Evolutionary conservation across 2,329 filamentous ascomycete genomes (phyloP).

Genomic region (Thelonectria blattea): DNA sequence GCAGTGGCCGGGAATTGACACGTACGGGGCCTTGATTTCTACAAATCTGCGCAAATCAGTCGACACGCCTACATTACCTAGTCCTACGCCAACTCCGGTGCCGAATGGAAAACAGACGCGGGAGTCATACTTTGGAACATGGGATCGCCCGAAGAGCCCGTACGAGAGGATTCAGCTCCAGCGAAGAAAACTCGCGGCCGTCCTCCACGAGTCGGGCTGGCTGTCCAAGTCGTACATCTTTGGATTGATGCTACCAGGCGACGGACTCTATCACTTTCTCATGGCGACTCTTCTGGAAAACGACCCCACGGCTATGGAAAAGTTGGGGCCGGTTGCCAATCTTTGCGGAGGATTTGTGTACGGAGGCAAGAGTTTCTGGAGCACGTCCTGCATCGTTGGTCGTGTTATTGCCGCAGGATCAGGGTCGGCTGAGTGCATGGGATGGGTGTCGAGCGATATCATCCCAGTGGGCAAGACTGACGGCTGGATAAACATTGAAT

Average conservation of each 20-base stretch:
- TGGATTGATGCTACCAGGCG: conserved; percentile 68
- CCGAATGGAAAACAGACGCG: conserved; percentile 43
- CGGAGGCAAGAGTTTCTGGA: conserved; percentile 70
- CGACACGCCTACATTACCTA: conserved; percentile 37
- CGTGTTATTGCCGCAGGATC: conserved; percentile 68
- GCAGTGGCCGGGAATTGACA: conserved; percentile 66
- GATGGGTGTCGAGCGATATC: conserved; percentile 69
- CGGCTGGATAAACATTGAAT: conserved; percentile 66
- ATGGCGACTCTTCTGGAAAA: conserved; percentile 72
- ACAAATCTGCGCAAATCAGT: conserved; percentile 54
- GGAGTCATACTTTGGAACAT: conserved; percentile 56
- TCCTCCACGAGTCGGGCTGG: conserved; percentile 67
- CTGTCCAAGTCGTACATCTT: conserved; percentile 72
- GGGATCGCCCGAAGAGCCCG: conserved; percentile 43
- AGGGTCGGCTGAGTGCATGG: conserved; percentile 70
- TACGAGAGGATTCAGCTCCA: conserved; percentile 48
- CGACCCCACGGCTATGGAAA: conserved; percentile 64
- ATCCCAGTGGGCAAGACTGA: conserved; percentile 57
- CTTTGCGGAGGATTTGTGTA: conserved; percentile 71
- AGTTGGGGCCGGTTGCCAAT: conserved; percentile 65
- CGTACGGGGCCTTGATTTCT: conserved; percentile 54
- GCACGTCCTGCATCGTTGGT: conserved; percentile 68
- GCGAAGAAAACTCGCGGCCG: conserved; percentile 61
- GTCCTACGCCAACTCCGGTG: conserved; percentile 44
- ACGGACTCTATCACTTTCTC: conserved; percentile 66